Evolutionary conservation across 2,329 filamentous ascomycete genomes (phyloP).

Genomic region (Xylariaceae sp.): DNA sequence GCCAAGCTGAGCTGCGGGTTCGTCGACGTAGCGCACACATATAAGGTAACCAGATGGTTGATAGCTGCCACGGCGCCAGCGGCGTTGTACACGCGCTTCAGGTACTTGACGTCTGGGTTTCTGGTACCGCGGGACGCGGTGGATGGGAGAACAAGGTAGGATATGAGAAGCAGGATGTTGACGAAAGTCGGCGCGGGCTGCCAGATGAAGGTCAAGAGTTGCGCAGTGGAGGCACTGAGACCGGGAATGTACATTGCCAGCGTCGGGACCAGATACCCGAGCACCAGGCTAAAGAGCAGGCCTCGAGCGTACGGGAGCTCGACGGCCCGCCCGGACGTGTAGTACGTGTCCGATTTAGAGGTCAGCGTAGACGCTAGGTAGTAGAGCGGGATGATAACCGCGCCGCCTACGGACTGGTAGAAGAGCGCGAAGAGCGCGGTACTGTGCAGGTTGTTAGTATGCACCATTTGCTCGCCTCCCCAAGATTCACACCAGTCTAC

Average conservation of each 20-base stretch:
- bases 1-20: slow-evolving; percentile 31
- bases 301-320: slow-evolving; percentile 29
- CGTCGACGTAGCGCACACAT: slow-evolving; percentile 31
- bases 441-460: slow-evolving; percentile 18
- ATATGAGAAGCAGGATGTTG: slow-evolving; percentile 31
- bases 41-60: slow-evolving; percentile 32
- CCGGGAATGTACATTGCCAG: slow-evolving; percentile 32
- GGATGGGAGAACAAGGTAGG: slow-evolving; percentile 22
- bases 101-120: slow-evolving; percentile 33
- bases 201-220: slow-evolving; percentile 37
- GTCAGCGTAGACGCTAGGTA: slow-evolving; percentile 26
- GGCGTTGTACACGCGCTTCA: slow-evolving; percentile 36
- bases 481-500: neutral
- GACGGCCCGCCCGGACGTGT: slow-evolving; percentile 28
- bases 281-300: slow-evolving; percentile 30
- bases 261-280: slow-evolving; percentile 38
- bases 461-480: neutral
- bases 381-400: slow-evolving; percentile 37
- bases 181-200: slow-evolving; percentile 35
- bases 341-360: slow-evolving; percentile 30
- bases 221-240: slow-evolving; percentile 22
- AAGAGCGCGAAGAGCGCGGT: slow-evolving; percentile 33
- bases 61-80: slow-evolving; percentile 29
- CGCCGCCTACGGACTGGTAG: slow-evolving; percentile 37
- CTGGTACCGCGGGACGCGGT: neutral